Percentiles rank a stretch among this genome's conserved stretches.
These are phyloP conservation scores for Allantophomopsis cytisporea DNA, from an alignment of 2,329 filamentous ascomycete species.

Conservation along the genomic window DNA sequence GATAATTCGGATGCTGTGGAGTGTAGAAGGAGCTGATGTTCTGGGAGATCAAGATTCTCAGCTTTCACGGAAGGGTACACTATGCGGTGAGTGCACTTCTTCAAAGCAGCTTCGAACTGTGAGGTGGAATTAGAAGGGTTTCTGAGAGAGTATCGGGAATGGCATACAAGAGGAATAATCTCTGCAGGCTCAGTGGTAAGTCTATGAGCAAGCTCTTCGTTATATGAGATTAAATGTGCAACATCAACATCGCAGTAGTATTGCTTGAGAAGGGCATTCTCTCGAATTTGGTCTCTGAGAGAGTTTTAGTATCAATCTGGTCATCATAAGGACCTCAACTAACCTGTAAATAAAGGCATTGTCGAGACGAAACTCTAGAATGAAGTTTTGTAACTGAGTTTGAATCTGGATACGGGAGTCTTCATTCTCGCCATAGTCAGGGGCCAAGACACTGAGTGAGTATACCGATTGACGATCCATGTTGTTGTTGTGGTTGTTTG, in stretches of 20 bases:
- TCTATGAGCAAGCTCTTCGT: conserved; percentile 85
- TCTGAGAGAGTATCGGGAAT: neutral
- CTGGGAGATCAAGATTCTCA: conserved; percentile 56
- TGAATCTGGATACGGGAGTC: conserved; percentile 63
- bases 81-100: conserved; percentile 84
- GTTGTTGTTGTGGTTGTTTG: conserved; percentile 1
- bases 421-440: conserved; percentile 44
- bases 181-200: conserved; percentile 83
- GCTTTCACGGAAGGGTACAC: conserved; percentile 64
- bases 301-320: conserved; percentile 15
- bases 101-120: conserved; percentile 83
- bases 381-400: conserved; percentile 73
- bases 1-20: conserved; percentile 83
- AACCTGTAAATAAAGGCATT: conserved; percentile 92
- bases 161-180: conserved; percentile 75
- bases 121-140: conserved; percentile 3
- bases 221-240: conserved; percentile 88
- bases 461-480: conserved; percentile 90
- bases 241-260: conserved; percentile 96
- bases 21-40: conserved; percentile 90
- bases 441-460: conserved; percentile 67
- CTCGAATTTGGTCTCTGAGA: conserved; percentile 76
- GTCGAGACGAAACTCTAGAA: conserved; percentile 87
- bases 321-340: conserved; percentile 6
- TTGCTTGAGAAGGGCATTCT: conserved; percentile 88